Evolutionary conservation across 345 rosid species (phyloP), one percentile per base, ranked within the genome.

Genomic region (Salix suchowensis): DNA sequence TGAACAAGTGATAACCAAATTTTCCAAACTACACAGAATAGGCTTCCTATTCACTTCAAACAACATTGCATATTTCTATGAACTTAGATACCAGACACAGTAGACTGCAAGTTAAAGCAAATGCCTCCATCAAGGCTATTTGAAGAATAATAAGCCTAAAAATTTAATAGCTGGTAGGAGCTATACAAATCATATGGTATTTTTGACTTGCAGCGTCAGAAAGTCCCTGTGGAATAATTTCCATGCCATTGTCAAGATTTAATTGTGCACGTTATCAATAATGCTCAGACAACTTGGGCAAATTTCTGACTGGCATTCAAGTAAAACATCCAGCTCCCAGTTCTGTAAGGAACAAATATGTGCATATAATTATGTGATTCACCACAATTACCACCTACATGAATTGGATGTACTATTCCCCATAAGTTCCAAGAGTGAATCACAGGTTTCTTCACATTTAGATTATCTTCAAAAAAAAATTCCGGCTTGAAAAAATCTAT

Each of bases 21-120:
- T 34, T 76, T 79, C 40, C n/a, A 71, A 44, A 23, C 74, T 36
- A 15, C 23, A 46, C 14, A 11, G 54, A 75, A 62, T 4, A 67
- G 7, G 46, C 65, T 37, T 24, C 73, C 65, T 3, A 21, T 66
- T 55, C n/a, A 34, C 7, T 26, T 34, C 2, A 37, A 75, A 61
- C 21, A 62, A 61, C 39, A 62, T 23, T 55, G 64, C 8, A 15
- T 23, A 70, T 65, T 30, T 77, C 5, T 42, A 26, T 39, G 70
- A 37, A 23, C n/a, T 19, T 52, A 24, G 52, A 75, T 50, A 37
- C 71, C 65, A 75, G 67, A 34, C 13, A 67, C n/a, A 75, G 71
- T 67, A 52, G 7, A 52, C 5, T 7, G 24, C 13, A 54, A 24
- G 65, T 61, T 32, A 13, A 34, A n/a, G 39, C n/a, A 75, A 48